Percentiles rank a stretch among this genome's conserved stretches.
Conservation (phyloP, 441 rosid species). For the Syzygium syzygioides region DNA sequence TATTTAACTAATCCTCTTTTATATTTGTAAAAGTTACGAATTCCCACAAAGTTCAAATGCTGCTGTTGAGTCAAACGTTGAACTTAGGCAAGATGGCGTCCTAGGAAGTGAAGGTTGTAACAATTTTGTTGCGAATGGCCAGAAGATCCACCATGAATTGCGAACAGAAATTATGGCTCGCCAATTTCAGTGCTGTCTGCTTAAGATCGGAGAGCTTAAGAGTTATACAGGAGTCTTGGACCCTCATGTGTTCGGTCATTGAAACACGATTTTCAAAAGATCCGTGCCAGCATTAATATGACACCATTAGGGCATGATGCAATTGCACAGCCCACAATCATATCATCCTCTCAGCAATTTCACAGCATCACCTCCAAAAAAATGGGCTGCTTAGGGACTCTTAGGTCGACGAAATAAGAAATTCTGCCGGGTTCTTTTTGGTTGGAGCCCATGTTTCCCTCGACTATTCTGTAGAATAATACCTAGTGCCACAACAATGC, state of each 20-base stretch:
- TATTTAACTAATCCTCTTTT: too few relatives aligned
- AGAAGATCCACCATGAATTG: background rate
- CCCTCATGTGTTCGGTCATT: background rate
- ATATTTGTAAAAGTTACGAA: too few relatives aligned
- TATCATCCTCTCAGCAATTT: background rate
- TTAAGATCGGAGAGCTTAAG: background rate
- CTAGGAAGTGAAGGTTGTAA: background rate
- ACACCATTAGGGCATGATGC: background rate
- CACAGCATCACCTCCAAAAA: background rate
- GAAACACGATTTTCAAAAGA: background rate
- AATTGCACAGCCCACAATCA: background rate
- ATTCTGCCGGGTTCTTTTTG: background rate
- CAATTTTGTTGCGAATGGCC: background rate
- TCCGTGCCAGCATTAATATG: rapidly evolving
- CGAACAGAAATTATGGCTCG: background rate
- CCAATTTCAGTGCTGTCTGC: background rate
- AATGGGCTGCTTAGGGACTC: background rate
- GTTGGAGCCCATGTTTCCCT: background rate
- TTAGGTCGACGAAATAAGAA: background rate
- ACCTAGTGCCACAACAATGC: background rate
- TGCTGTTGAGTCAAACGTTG: background rate
- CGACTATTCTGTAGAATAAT: background rate
- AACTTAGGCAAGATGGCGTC: background rate
- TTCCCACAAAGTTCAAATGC: background rate
- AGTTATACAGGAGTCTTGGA: background rate